phyloP scores from a whole-genome alignment of 148 eudicot genomes.

The Camellia japonica region DNA sequence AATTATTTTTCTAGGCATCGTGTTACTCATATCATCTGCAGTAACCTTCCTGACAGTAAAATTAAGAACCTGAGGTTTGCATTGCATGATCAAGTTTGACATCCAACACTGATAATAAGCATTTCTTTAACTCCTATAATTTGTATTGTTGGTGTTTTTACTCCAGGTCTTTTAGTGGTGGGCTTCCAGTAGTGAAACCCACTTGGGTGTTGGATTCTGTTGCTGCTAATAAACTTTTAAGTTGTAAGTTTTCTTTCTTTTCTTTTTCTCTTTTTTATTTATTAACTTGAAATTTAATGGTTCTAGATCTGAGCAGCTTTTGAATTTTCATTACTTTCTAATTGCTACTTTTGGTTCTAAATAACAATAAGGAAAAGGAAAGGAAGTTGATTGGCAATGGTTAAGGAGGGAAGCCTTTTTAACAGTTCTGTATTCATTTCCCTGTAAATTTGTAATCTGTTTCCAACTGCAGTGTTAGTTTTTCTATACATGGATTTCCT shows the following conservation, averaged over 20 bases:
- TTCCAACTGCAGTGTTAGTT: not conserved
- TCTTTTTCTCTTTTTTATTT: not conserved
- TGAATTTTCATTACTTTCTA: not conserved
- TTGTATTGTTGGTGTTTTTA: slow-evolving; percentile 10
- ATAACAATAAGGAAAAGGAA: slow-evolving; percentile 8
- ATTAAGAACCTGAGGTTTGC: slow-evolving; percentile 79
- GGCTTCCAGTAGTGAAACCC: slow-evolving; percentile 91
- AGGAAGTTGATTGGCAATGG: slow-evolving; percentile 1
- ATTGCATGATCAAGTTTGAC: not conserved
- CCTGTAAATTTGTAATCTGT: not conserved
- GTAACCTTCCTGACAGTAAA: slow-evolving; percentile 92
- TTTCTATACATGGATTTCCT: not conserved
- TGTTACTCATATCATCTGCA: slow-evolving; percentile 90
- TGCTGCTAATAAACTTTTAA: slow-evolving; percentile 68
- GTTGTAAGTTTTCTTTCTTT: slow-evolving; percentile 44
- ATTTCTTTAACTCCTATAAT: not conserved
- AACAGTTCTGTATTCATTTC: not conserved
- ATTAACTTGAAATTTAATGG: not conserved
- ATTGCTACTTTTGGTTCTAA: not conserved
- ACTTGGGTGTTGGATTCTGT: slow-evolving; percentile 82
- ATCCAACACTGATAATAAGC: not conserved
- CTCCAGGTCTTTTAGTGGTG: slow-evolving; percentile 83
- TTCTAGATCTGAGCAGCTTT: not conserved
- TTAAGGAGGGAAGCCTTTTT: not conserved
- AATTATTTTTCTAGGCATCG: slow-evolving; percentile 91